phyloP scores from a whole-genome alignment of 2,329 filamentous ascomycete species.

The Alternaria sp. region DNA sequence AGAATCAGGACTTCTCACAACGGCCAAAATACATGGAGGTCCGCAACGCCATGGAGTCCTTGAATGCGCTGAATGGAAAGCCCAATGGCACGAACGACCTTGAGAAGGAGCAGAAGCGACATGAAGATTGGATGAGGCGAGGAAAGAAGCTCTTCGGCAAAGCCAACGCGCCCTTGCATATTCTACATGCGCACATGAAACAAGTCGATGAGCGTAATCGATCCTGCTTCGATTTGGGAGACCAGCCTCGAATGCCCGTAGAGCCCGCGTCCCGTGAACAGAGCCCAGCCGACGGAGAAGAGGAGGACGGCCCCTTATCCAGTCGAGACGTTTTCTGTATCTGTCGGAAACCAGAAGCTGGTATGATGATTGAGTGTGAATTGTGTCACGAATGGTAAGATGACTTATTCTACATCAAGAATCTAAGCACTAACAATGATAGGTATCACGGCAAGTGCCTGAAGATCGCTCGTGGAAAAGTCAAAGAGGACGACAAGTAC shows the following conservation, averaged over 20 bases:
- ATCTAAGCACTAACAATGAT: slow-evolving; percentile 31
- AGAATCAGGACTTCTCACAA: slow-evolving; percentile 74
- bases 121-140: slow-evolving; percentile 99
- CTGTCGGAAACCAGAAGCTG: slow-evolving; percentile 88
- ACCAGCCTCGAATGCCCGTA: slow-evolving; percentile 86
- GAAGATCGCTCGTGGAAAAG: slow-evolving; percentile 95
- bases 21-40: slow-evolving; percentile 89
- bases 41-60: slow-evolving; percentile 83
- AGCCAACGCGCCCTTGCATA: slow-evolving; percentile 94
- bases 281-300: slow-evolving; percentile 60
- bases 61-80: slow-evolving; percentile 91
- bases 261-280: slow-evolving; percentile 90
- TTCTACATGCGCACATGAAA: slow-evolving; percentile 92
- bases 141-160: slow-evolving; percentile 98
- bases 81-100: slow-evolving; percentile 89
- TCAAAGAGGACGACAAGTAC: slow-evolving; percentile 98
- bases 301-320: slow-evolving; percentile 54
- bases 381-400: slow-evolving; percentile 94
- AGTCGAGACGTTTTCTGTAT: slow-evolving; percentile 92
- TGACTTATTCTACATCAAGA: background rate
- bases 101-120: slow-evolving; percentile 90
- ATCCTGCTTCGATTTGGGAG: slow-evolving; percentile 88
- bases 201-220: slow-evolving; percentile 88
- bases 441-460: slow-evolving; percentile 98
- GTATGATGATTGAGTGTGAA: slow-evolving; percentile 99